Base-by-base conservation (phyloP, 2,329 filamentous ascomycete genomes). In the Periglandula ipomoeae region DNA sequence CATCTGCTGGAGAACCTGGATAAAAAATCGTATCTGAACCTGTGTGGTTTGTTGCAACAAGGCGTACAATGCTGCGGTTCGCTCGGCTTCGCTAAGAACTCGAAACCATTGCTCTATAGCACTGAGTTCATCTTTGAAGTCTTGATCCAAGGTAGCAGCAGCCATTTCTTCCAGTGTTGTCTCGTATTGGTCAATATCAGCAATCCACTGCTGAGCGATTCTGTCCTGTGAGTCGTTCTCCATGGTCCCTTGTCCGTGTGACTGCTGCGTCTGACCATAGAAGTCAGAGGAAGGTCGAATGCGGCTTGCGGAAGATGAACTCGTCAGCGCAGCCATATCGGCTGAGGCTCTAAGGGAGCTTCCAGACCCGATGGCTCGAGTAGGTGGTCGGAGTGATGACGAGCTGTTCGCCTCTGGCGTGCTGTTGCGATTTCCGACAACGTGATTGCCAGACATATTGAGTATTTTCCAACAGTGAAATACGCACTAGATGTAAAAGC, bases 81-180 rank as follows among this genome's bases (percentile, higher is more conserved):
- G 81, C 70, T 98, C 93, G 24, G 93, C 90, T 70, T 97, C 93
- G 63, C 91, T 97, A 55, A 98, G 74, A 47, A 98, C 93, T 53
- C 90, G 85, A 69, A 98, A 98, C 93, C 93, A 98, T 74, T 98
- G 93, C 71, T 98, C 93, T 63, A 98, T 98, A 58, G 93, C 93
- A 65, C 89, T 96, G 52, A 98, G 79, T 69, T 98, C 93, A 69
- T 97, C 93, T 73, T 98, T 98, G 76, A 98, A 98, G 65, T 98
- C 93, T 72, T 98, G 93, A 65, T 98, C 93, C 48, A 97, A 75
- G n/a, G 93, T 97, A 24, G 93, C 93, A 27, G 91, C 90, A 39
- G 93, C 93, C 93, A 98, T 98, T 66, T 98, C 93, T 69, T 97
- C 93, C 61, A 98, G 70, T 1, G 93, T 98, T n/a, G 84, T 95